Conservation (phyloP, 1,139 yeast species). For the Debaryomyces sp. region DNA sequence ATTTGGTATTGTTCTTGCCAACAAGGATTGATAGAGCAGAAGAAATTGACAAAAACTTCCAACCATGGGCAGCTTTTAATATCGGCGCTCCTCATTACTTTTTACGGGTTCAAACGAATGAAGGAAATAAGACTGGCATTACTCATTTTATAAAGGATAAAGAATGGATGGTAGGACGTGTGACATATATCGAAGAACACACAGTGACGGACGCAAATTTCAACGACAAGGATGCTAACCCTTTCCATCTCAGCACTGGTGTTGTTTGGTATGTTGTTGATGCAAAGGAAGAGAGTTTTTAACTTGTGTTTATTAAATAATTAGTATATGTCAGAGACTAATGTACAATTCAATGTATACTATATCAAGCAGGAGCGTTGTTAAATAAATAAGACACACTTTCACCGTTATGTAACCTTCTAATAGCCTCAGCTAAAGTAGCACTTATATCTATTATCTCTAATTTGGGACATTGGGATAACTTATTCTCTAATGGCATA, state of each 20-base stretch:
- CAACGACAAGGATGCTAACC: slow-evolving; percentile 38
- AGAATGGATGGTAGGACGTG: slow-evolving; percentile 77
- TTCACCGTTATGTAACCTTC: slow-evolving; percentile 97
- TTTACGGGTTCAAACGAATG: slow-evolving; percentile 39
- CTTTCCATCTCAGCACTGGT: slow-evolving; percentile 51
- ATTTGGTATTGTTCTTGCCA: slow-evolving; percentile 80
- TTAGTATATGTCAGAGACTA: slow-evolving; percentile 1
- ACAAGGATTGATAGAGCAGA: slow-evolving; percentile 55
- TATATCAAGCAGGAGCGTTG: slow-evolving; percentile 45
- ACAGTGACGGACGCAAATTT: slow-evolving; percentile 42
- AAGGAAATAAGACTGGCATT: slow-evolving; percentile 12
- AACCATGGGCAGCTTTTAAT: slow-evolving; percentile 88
- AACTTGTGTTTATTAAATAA: not conserved
- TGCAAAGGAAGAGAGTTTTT: slow-evolving; percentile 37
- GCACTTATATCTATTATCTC: slow-evolving; percentile 85
- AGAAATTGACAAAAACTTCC: slow-evolving; percentile 25
- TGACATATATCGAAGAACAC: slow-evolving; percentile 51
- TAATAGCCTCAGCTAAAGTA: slow-evolving; percentile 92
- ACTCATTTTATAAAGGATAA: slow-evolving; percentile 25
- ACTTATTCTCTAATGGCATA: slow-evolving; percentile 85
- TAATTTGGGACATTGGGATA: slow-evolving; percentile 68
- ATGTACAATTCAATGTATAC: slow-evolving; percentile 8
- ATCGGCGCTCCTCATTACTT: slow-evolving; percentile 80
- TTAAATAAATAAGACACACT: slow-evolving; percentile 89
- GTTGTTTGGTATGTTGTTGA: slow-evolving; percentile 53